A percentile compares a stretch with the other conserved stretches of the same genome.
Evolutionary conservation across 129 eudicot genomes (phyloP).

Genomic region (Ambrosia trifida): DNA sequence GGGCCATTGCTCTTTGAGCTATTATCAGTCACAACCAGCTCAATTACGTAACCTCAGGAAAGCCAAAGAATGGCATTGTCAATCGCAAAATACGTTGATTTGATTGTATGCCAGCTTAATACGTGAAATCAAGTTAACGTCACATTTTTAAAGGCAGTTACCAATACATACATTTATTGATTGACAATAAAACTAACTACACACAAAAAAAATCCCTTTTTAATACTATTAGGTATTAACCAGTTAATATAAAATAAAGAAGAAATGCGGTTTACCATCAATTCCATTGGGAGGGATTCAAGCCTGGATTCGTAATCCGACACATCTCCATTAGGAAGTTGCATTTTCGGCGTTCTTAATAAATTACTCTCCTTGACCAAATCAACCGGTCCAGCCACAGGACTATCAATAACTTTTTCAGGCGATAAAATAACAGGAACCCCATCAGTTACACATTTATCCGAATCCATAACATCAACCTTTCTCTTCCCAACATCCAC

Average conservation of each 20-base stretch:
- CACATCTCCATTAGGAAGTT: constrained; percentile 41
- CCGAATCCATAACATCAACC: constrained; percentile 45
- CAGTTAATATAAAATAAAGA: background rate
- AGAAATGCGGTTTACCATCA: constrained; percentile 60
- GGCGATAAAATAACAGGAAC: constrained; percentile 60
- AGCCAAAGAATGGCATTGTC: background rate
- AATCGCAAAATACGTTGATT: background rate
- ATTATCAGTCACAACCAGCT: background rate
- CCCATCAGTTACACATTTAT: constrained; percentile 10
- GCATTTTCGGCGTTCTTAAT: constrained; percentile 77
- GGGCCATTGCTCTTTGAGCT: background rate
- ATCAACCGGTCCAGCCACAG: constrained; percentile 37
- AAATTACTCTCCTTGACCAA: constrained; percentile 42
- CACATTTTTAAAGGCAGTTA: background rate
- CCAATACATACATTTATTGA: background rate
- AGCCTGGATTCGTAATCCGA: constrained; percentile 73
- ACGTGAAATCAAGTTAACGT: background rate
- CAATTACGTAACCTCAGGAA: constrained; percentile 2
- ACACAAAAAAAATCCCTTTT: background rate
- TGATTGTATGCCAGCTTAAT: background rate
- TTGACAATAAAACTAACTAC: background rate
- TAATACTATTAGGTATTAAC: background rate
- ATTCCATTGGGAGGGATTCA: constrained; percentile 83
- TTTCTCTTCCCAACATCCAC: constrained; percentile 74
- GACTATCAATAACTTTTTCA: constrained; percentile 43